Base-by-base conservation (phyloP, 1,139 yeast genomes). In the Wickerhamomyces sp. region DNA sequence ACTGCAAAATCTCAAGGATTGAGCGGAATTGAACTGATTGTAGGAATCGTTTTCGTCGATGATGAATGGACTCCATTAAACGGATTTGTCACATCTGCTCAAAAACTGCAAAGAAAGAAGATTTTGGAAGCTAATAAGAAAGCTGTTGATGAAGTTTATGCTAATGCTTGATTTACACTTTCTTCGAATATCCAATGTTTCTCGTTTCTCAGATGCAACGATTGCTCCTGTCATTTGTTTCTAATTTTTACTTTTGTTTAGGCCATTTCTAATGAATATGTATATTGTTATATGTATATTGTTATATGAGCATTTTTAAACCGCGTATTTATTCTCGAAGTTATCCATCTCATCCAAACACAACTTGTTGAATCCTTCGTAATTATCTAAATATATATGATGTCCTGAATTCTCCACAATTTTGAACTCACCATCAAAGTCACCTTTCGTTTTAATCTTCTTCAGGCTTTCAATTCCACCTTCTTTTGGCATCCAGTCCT, bases 41-140 rank as follows among this genome's bases (percentile, higher is more conserved):
- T 78, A 51, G 95, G 92, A 51, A 72, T 85, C 46, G 89, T 85
- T 17, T 63, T 94, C 44, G 74, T 81, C 45, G 92, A 85, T 52
- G 90, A 82, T 37, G 99, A 94, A 68, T 94, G 98, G 97, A 90
- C 97, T 37, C 97, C 98, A 35, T 95, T 88, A 64, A 87, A 82
- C 59, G 97, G 97, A 2, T 85, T 71, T 51, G 94, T 92, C 42
- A 89, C 97, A 10, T 80, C 95, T 47, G 98, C 98, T 24, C 97
- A 92, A 68, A 94, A 94, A 67, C 75, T 94, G 55, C 96, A 92
- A 70, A 83, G 99, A 72, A 87, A 78, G 74, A 86, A 85, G 73
- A 94, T 94, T 60, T 70, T 88, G 58, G 78, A 72, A 31, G 78
- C 78, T 45, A 80, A 77, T 55, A 61, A 78, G 58, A 70, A 68